Evolutionary conservation across 768 basidiomycete species (phyloP).

Genomic region (Phaffia australis): DNA sequence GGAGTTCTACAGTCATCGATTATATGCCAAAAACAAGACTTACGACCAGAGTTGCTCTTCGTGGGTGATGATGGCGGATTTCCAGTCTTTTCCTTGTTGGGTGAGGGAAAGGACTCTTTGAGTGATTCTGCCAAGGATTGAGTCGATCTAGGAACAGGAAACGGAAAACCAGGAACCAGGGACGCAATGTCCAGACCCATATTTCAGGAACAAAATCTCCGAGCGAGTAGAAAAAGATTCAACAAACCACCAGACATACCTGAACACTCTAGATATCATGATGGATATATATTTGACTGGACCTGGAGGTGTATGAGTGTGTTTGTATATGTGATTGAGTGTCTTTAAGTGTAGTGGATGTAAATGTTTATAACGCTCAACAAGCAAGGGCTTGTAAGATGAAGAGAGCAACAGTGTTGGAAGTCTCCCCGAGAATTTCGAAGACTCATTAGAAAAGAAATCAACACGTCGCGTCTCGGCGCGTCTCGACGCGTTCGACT

Average conservation of each 20-base stretch:
- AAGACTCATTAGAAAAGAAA: no score
- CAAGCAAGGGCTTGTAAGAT: no score
- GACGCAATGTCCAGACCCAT: background rate
- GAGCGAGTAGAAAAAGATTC: background rate
- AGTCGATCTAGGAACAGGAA: constrained; percentile 14
- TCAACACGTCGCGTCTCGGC: no score
- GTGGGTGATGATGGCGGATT: constrained; percentile 16
- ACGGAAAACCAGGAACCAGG: background rate
- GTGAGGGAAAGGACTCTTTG: constrained; percentile 17
- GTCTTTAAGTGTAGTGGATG: no score
- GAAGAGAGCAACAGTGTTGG: no score
- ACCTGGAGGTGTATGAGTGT: no score
- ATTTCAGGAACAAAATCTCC: background rate
- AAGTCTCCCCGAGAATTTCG: no score
- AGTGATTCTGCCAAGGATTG: constrained; percentile 20
- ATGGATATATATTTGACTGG: background rate
- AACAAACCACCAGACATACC: background rate
- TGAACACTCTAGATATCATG: constrained; percentile 20
- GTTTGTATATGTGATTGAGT: background rate
- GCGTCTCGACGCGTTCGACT: no score
- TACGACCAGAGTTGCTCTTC: constrained; percentile 12
- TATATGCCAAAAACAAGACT: background rate
- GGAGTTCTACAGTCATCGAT: background rate
- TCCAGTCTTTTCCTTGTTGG: constrained; percentile 4
- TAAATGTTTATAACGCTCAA: no score